Evolutionary conservation across 2,329 filamentous ascomycete species (phyloP).

Genomic region (Colletotrichum sidae): DNA sequence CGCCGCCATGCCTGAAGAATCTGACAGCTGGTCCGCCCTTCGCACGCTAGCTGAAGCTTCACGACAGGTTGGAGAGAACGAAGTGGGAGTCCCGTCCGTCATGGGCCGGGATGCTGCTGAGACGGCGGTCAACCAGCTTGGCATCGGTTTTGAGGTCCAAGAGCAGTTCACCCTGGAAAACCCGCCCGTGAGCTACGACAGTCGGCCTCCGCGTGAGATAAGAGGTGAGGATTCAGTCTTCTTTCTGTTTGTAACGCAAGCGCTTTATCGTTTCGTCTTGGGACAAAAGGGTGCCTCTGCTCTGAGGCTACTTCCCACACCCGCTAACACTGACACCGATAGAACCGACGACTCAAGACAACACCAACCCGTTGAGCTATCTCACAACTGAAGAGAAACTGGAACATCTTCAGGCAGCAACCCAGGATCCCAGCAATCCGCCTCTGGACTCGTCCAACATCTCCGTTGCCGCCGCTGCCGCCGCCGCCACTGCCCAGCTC

Average conservation of each 20-base stretch:
- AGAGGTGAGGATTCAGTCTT: constrained; percentile 48
- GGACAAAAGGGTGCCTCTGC: too few relatives aligned
- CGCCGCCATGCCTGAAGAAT: constrained; percentile 39
- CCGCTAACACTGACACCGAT: constrained; percentile 8
- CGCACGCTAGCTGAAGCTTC: constrained; percentile 92
- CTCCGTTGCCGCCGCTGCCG: constrained; percentile 65
- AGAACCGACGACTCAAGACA: constrained; percentile 36
- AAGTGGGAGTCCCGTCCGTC: constrained; percentile 27
- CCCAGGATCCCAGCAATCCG: constrained; percentile 47
- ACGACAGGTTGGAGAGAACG: constrained; percentile 70
- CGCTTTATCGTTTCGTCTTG: background rate
- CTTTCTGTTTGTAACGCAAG: background rate
- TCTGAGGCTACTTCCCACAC: too few relatives aligned
- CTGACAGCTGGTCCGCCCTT: constrained; percentile 80
- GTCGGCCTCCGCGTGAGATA: constrained; percentile 46
- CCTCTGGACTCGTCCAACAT: constrained; percentile 61
- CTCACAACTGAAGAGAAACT: constrained; percentile 53
- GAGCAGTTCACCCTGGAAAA: constrained; percentile 71
- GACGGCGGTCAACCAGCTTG: constrained; percentile 36
- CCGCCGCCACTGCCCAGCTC: constrained; percentile 60
- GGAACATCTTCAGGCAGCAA: constrained; percentile 62
- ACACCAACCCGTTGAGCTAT: constrained; percentile 42
- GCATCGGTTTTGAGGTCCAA: constrained; percentile 62
- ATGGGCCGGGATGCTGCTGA: constrained; percentile 38
- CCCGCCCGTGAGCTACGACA: constrained; percentile 62